Conservation (phyloP, 2,329 filamentous ascomycete species). For the Pseudogymnoascus pannorum region DNA sequence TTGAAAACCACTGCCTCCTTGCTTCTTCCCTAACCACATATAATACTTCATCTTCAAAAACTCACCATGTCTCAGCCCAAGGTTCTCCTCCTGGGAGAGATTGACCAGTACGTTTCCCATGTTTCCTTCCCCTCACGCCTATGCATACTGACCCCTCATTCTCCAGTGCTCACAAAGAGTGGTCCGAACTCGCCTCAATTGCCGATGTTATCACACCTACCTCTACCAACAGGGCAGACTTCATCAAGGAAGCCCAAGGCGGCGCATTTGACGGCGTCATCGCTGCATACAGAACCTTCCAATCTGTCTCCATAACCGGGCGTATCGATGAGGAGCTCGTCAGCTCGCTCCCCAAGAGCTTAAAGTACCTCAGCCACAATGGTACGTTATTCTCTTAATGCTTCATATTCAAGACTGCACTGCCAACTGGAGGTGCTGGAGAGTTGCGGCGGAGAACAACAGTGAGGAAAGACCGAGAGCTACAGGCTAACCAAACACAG, state of each 20-base stretch:
- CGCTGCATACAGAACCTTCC: slow-evolving; percentile 65
- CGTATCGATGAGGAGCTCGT: slow-evolving; percentile 65
- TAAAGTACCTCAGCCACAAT: slow-evolving; percentile 55
- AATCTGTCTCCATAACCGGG: slow-evolving; percentile 57
- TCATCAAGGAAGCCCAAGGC: slow-evolving; percentile 59
- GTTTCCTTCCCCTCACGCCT: slow-evolving; percentile 2
- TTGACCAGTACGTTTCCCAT: slow-evolving; percentile 52
- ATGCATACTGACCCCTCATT: slow-evolving; percentile 11
- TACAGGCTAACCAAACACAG: slow-evolving; percentile 31
- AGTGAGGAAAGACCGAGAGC: background rate
- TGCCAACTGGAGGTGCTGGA: background rate
- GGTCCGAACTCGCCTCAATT: slow-evolving; percentile 51
- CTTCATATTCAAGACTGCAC: background rate
- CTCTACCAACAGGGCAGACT: slow-evolving; percentile 55
- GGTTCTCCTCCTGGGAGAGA: slow-evolving; percentile 54
- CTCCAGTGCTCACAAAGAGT: slow-evolving; percentile 55
- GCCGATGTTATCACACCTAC: slow-evolving; percentile 59
- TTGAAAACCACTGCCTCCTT: background rate
- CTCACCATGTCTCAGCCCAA: slow-evolving; percentile 40
- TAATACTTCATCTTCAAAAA: slow-evolving; percentile 9
- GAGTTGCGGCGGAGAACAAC: background rate
- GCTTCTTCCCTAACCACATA: background rate
- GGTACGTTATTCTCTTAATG: slow-evolving; percentile 32
- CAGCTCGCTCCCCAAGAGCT: slow-evolving; percentile 42
- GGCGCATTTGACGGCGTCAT: slow-evolving; percentile 59